These are phyloP conservation scores for Odontarrhena argentea DNA, from an alignment of 345 rosid genomes.

Conservation along the genomic window DNA sequence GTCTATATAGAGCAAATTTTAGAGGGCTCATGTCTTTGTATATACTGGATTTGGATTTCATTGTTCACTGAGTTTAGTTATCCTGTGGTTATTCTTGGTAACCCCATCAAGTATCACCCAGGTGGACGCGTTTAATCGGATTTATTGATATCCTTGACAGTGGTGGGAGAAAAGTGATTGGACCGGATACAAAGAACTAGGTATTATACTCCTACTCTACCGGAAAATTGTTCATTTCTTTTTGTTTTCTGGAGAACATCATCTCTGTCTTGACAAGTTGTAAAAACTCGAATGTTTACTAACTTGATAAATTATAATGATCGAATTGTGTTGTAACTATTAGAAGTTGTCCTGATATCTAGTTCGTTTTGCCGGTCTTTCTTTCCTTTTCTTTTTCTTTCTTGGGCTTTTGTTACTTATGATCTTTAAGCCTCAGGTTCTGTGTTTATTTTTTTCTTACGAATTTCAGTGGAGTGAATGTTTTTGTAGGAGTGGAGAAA, in stretches of 20 bases:
- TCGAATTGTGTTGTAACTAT: background rate
- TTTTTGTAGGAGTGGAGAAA: conserved; percentile 84
- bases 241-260: conserved; percentile 15
- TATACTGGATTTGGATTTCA: conserved; percentile 7
- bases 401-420: background rate
- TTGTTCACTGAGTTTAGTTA: conserved; percentile 15
- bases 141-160: conserved; percentile 92
- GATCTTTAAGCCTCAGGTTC: background rate
- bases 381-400: conserved; percentile 8
- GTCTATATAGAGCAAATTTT: background rate
- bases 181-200: conserved; percentile 99
- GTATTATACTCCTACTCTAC: conserved; percentile 45
- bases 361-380: conserved; percentile 11
- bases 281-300: background rate
- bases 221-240: background rate
- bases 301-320: background rate
- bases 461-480: conserved; percentile 30
- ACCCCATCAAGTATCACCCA: conserved; percentile 54
- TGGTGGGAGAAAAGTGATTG: conserved; percentile 99
- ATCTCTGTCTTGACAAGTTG: conserved; percentile 6
- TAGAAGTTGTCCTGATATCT: conserved; percentile 10
- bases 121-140: conserved; percentile 75
- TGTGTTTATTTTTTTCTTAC: background rate
- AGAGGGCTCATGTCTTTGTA: background rate
- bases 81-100: conserved; percentile 47